Evolutionary conservation across 2,329 filamentous ascomycete species (phyloP), one percentile per base, ranked within the genome.

Genomic region (Chaetothyriales sp.): DNA sequence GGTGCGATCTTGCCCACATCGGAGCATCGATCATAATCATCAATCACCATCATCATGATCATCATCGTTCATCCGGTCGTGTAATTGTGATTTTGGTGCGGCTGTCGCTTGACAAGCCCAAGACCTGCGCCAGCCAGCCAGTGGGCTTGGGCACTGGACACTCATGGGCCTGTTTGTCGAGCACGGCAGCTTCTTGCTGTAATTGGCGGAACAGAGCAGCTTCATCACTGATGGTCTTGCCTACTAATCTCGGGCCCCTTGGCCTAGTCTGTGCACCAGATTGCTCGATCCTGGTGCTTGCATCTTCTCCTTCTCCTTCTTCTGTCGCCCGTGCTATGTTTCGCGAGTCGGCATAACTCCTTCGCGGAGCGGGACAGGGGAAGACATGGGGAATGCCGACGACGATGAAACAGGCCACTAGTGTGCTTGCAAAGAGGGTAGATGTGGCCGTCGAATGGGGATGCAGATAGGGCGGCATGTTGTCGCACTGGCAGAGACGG

Each of bases 111-210:
- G 54, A 47, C n/a, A 58, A 56, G 7, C 58, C 58, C 55, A 92
- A 68, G 59, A 90, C 72, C 62, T 84, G 78, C 10, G 85, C 86
- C 45, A 94, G 69, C 32, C 88, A 69, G 2, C 88, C 89, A 28
- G 80, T 75, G 0, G 92, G 90, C 68, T 95, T 95, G 4, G 92
- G 92, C 10, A 98, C 81, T 0, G 92, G 92, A 64, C 92, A 98
- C 64, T 93, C 86, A 61, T 86, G 77, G 62, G 56, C 53, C 45
- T 68, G 63, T 49, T 70, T 72, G 5, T 65, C 61, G 50, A 72
- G 49, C 26, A 55, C 58, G 49, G 66, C 60, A 55, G 66, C 67
- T 56, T 69, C 66, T 57, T 64, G 66, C 59, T 67, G 64, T 59
- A 69, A 62, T 46, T 68, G 64, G 32, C 66, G 58, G 53, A 65